phyloP scores from a whole-genome alignment of 371 early-diverging fungal species.

The Mucor circinelloides region DNA sequence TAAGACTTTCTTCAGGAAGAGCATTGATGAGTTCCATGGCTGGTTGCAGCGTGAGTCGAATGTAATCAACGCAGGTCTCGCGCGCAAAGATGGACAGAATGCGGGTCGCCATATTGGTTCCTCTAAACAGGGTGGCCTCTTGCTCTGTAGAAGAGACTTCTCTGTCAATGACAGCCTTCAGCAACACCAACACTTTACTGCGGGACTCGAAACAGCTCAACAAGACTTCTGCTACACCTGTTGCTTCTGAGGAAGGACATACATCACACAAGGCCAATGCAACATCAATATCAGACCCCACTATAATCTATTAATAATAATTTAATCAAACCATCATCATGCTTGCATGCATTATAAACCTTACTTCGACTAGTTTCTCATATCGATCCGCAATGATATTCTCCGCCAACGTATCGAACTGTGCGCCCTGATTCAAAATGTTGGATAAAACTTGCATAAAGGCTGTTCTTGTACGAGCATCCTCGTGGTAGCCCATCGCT shows the following conservation, averaged over 20 bases:
- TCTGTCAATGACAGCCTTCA: slow-evolving; percentile 75
- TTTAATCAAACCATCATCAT: not conserved
- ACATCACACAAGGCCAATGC: slow-evolving; percentile 83
- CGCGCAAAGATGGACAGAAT: slow-evolving; percentile 81
- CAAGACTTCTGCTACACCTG: slow-evolving; percentile 75
- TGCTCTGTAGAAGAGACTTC: slow-evolving; percentile 77
- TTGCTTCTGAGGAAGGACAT: slow-evolving; percentile 77
- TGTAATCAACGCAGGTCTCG: slow-evolving; percentile 72
- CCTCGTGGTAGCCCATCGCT: slow-evolving; percentile 91
- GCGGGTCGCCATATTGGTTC: slow-evolving; percentile 85
- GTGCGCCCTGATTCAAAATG: slow-evolving; percentile 82
- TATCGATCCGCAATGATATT: slow-evolving; percentile 69
- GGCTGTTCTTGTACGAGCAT: slow-evolving; percentile 80
- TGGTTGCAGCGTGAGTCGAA: slow-evolving; percentile 78
- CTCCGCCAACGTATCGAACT: slow-evolving; percentile 81
- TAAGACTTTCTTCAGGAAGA: slow-evolving; percentile 31
- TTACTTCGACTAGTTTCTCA: slow-evolving; percentile 69
- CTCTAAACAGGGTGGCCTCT: slow-evolving; percentile 84
- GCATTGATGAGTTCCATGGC: slow-evolving; percentile 57
- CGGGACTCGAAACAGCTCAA: slow-evolving; percentile 78
- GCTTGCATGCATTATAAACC: not conserved
- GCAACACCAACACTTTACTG: slow-evolving; percentile 62
- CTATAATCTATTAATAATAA: slow-evolving; percentile 38
- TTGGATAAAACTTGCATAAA: slow-evolving; percentile 92
- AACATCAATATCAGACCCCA: slow-evolving; percentile 68